Conservation (phyloP, 345 rosid genomes). For the Salix viminalis region DNA sequence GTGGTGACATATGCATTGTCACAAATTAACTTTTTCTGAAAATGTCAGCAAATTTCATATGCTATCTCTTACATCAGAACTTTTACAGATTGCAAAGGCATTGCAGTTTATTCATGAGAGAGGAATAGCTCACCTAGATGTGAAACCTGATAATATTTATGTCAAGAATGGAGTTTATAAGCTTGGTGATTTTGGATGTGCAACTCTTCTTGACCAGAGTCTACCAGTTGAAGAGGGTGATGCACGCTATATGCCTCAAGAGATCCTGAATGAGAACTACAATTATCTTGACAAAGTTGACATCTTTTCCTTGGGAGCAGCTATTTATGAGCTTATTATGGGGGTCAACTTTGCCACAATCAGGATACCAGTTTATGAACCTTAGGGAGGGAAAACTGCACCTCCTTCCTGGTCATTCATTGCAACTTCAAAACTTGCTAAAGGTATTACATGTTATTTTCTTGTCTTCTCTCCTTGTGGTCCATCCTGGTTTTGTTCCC, state of each 20-base stretch:
- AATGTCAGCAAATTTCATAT: not conserved
- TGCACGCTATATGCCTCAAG: constrained; percentile 99
- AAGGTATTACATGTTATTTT: constrained; percentile 45
- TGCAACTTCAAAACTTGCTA: constrained; percentile 80
- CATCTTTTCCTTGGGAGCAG: constrained; percentile 79
- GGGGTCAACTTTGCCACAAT: constrained; percentile 74
- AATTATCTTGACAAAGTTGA: constrained; percentile 90
- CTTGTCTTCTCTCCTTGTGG: not conserved
- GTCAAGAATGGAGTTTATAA: constrained; percentile 70
- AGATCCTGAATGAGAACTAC: constrained; percentile 79
- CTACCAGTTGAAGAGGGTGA: constrained; percentile 95
- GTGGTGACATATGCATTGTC: not conserved
- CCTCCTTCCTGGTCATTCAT: constrained; percentile 79
- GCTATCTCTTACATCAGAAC: not conserved
- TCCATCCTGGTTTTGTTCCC: not conserved
- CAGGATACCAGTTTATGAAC: constrained; percentile 57
- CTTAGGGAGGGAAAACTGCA: constrained; percentile 84
- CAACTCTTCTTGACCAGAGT: constrained; percentile 75
- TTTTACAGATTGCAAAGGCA: constrained; percentile 78
- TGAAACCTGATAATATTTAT: constrained; percentile 95
- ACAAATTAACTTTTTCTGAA: not conserved
- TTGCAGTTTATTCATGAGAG: constrained; percentile 64
- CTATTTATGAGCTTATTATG: constrained; percentile 74
- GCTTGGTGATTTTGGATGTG: constrained; percentile 97
- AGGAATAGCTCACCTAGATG: constrained; percentile 93